phyloP scores from a whole-genome alignment of 2,329 filamentous ascomycete species.

The Ophiocordyceps australis region DNA sequence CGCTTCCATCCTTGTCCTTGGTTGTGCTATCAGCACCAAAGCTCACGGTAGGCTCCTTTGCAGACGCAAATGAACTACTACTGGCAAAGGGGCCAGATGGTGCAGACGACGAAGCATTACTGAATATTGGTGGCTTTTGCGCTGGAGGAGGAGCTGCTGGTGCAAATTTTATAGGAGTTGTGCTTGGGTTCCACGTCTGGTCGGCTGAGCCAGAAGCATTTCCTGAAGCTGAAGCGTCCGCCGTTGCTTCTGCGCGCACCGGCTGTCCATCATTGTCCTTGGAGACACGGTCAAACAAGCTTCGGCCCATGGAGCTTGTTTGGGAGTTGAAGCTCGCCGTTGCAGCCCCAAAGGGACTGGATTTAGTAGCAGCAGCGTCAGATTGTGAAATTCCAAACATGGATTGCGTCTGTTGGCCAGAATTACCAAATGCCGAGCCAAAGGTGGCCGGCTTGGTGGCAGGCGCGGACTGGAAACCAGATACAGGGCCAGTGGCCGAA shows the following conservation, averaged over 20 bases:
- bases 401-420: too few relatives aligned
- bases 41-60: slow-evolving; percentile 9
- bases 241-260: slow-evolving; percentile 17
- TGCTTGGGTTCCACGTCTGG: slow-evolving; percentile 24
- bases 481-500: slow-evolving; percentile 20
- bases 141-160: slow-evolving; percentile 11
- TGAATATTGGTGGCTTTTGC: too few relatives aligned
- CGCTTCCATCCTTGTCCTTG: slow-evolving; percentile 16
- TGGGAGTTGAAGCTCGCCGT: slow-evolving; percentile 21
- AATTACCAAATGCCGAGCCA: too few relatives aligned
- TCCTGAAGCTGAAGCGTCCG: slow-evolving; percentile 6
- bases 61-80: too few relatives aligned
- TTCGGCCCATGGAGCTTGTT: slow-evolving; percentile 26
- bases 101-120: too few relatives aligned
- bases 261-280: slow-evolving; percentile 31
- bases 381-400: too few relatives aligned
- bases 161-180: slow-evolving; percentile 36
- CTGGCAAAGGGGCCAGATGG: too few relatives aligned
- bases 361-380: slow-evolving; percentile 8
- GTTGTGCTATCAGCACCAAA: slow-evolving; percentile 8
- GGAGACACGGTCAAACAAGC: slow-evolving; percentile 36
- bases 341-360: slow-evolving; percentile 5
- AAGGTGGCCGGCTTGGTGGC: slow-evolving; percentile 15
- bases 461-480: slow-evolving; percentile 15
- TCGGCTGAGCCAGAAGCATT: slow-evolving; percentile 12